Evolutionary conservation across 139 green algal genomes (phyloP).

Genomic region (Chlorella sorokiniana): DNA sequence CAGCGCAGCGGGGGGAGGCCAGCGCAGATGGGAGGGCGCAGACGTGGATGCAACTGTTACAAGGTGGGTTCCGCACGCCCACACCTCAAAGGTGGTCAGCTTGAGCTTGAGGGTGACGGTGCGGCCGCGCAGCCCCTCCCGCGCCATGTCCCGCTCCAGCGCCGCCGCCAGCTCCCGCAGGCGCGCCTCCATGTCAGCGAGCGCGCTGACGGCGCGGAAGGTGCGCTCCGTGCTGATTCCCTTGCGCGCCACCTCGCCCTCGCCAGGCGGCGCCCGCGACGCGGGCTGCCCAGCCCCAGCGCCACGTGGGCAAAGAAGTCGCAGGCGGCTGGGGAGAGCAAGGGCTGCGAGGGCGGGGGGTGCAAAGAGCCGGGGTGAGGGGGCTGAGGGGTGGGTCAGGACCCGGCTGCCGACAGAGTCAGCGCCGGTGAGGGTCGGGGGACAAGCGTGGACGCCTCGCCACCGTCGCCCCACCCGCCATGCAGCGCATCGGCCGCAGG

Average conservation of each 20-base stretch:
- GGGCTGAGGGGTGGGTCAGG: not conserved
- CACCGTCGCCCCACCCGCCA: not conserved
- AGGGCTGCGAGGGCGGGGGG: slow-evolving; percentile 20
- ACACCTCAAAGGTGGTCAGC: slow-evolving; percentile 68
- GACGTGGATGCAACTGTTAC: no score
- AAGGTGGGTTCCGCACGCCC: not conserved
- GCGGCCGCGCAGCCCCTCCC: slow-evolving; percentile 71
- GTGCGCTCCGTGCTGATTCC: slow-evolving; percentile 86
- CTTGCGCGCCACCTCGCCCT: slow-evolving; percentile 71
- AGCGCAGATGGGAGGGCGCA: no score
- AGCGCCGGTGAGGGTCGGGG: not conserved
- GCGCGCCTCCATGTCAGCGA: slow-evolving; percentile 61
- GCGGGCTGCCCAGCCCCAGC: slow-evolving; percentile 67
- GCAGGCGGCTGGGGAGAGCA: slow-evolving; percentile 62
- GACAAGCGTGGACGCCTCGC: no score
- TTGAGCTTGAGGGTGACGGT: slow-evolving; percentile 91
- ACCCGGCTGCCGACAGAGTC: not conserved
- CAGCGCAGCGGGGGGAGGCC: no score
- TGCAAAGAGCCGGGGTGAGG: not conserved
- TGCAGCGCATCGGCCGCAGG: not conserved
- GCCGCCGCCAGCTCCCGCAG: slow-evolving; percentile 65
- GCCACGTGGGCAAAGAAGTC: slow-evolving; percentile 68
- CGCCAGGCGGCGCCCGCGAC: slow-evolving; percentile 36
- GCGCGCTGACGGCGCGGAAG: slow-evolving; percentile 53
- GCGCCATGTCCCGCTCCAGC: slow-evolving; percentile 71